These are phyloP conservation scores for Populus pruinosa DNA, from an alignment of 345 rosid genomes.

Conservation along the genomic window DNA sequence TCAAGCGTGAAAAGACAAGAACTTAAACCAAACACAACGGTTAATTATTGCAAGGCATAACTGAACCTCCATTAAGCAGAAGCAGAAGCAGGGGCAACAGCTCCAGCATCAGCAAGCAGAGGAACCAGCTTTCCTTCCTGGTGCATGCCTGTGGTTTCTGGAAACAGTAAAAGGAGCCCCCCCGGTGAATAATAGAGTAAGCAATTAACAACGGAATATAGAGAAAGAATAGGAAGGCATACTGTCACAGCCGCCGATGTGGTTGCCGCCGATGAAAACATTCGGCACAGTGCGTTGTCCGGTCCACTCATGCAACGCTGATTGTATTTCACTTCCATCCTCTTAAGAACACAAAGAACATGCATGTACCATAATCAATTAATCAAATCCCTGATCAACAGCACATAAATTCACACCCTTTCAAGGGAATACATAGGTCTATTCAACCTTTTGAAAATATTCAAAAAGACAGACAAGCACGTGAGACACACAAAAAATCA, in stretches of 20 bases:
- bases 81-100: conserved; percentile 36
- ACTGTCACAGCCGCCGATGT: conserved; percentile 87
- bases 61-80: conserved; percentile 25
- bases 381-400: neutral
- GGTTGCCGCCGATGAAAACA: conserved; percentile 73
- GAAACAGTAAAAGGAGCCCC: conserved; percentile 2
- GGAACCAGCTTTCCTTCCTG: conserved; percentile 61
- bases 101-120: conserved; percentile 74
- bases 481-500: too few relatives aligned
- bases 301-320: conserved; percentile 63
- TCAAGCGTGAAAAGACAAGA: neutral
- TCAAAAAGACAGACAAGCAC: too few relatives aligned
- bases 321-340: conserved; percentile 61
- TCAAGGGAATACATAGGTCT: too few relatives aligned
- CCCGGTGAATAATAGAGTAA: neutral
- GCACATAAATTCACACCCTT: too few relatives aligned
- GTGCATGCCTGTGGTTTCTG: conserved; percentile 60
- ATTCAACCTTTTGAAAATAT: too few relatives aligned
- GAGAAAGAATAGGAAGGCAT: conserved; percentile 4
- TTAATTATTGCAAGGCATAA: conserved; percentile 8
- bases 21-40: neutral
- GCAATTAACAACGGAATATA: neutral
- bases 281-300: conserved; percentile 70
- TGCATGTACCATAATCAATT: neutral
- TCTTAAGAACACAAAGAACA: conserved; percentile 23